Evolutionary conservation across 1,139 yeast species (phyloP).

Genomic region (Wickerhamomyces sp.): DNA sequence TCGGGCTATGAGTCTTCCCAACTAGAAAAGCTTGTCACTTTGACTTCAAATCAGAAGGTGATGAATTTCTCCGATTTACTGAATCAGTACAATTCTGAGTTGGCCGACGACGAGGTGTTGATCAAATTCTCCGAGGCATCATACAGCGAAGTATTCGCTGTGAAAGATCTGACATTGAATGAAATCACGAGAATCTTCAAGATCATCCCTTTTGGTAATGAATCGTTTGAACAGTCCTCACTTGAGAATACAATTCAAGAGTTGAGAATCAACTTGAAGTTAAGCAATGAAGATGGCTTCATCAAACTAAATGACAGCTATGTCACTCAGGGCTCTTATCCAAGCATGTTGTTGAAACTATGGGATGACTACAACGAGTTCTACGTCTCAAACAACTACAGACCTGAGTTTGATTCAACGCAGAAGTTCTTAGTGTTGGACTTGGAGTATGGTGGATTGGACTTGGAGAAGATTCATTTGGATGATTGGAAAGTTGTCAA

Average conservation of each 20-base stretch:
- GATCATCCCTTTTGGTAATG: slow-evolving; percentile 46
- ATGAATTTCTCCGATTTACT: slow-evolving; percentile 17
- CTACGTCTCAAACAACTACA: slow-evolving; percentile 27
- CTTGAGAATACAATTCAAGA: slow-evolving; percentile 42
- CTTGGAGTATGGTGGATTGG: slow-evolving; percentile 43
- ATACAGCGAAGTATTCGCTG: slow-evolving; percentile 39
- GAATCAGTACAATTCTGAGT: slow-evolving; percentile 12
- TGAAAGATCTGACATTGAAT: slow-evolving; percentile 21
- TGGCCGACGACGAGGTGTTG: slow-evolving; percentile 20
- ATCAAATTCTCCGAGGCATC: slow-evolving; percentile 41
- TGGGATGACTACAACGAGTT: slow-evolving; percentile 39
- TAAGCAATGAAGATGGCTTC: slow-evolving; percentile 36
- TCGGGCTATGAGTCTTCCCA: slow-evolving; percentile 27
- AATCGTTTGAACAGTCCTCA: slow-evolving; percentile 34
- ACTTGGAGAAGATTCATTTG: slow-evolving; percentile 39
- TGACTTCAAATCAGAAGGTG: slow-evolving; percentile 29
- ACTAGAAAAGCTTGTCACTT: slow-evolving; percentile 28
- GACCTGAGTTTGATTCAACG: slow-evolving; percentile 30
- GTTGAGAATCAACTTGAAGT: slow-evolving; percentile 35
- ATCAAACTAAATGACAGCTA: slow-evolving; percentile 34
- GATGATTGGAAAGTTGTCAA: slow-evolving; percentile 48
- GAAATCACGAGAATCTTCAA: slow-evolving; percentile 34
- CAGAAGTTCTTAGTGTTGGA: slow-evolving; percentile 42
- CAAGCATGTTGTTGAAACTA: slow-evolving; percentile 31
- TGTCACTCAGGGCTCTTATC: slow-evolving; percentile 43